Evolutionary conservation across 805 yeast species (phyloP), one percentile per base, ranked within the genome.

Genomic region (Komagataella ulmi): DNA sequence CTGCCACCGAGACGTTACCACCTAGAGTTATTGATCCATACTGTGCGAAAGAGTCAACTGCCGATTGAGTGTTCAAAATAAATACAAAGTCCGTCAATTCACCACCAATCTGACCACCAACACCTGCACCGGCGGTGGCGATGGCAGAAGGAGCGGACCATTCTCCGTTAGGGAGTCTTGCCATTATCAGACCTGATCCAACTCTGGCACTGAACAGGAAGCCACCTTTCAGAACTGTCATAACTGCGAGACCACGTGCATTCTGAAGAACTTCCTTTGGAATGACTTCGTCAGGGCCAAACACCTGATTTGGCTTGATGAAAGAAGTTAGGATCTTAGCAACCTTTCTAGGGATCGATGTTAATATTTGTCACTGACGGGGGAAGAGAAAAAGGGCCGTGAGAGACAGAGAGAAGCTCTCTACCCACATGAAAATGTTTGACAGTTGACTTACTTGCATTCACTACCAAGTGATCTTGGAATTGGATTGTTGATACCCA

Each of bases 121-220:
- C 97, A 61, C 99, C 98, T 3, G 97, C 98, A 59, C 98, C 99
- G 3, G 96, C 98, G 19, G 97, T 87, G 51, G 81, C 83, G 57
- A 93, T 84, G 7, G 97, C 99, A 2, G 95, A 83, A 1, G 99
- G 99, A 2, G 97, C 95, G 12, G 97, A 89, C 99, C 99, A 91
- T 0, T 85, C 68, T 0, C 97, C 98, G 67, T 93, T 98, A 2
- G 95, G 95, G 49, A 93, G 74, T 54, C 97, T 73, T 4, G 97
- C 96, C 23, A 91, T 95, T 55, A 91, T 85, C 43, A 91, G 87
- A 56, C 99, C 99, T 1, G 96, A 87, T 23, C 99, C 99, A 0
- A 97, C 98, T 65, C 99, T 79, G 24, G 98, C 99, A 2, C 96
- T 87, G 65, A 91, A 91, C 52, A 91, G 72, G 65, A 91, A 91